phyloP scores from a whole-genome alignment of 768 basidiomycete genomes.

The Jaapia argillacea region DNA sequence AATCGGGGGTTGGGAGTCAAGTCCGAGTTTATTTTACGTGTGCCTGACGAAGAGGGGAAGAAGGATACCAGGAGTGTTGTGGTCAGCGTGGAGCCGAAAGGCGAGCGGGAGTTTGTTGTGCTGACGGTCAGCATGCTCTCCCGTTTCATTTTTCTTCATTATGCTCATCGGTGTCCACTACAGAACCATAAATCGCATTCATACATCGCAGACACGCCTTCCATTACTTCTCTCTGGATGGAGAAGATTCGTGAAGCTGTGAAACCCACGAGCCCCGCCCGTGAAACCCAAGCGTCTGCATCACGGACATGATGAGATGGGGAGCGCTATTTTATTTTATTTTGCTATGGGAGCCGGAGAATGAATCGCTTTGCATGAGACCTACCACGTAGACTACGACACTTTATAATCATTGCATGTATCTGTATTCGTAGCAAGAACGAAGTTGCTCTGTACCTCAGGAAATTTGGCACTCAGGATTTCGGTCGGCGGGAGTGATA shows the following conservation, averaged over 20 bases:
- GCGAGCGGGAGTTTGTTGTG: constrained; percentile 50
- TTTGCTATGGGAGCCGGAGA: no score
- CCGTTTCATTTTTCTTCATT: not conserved
- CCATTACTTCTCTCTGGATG: constrained; percentile 20
- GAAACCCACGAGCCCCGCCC: constrained; percentile 1
- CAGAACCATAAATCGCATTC: constrained; percentile 35
- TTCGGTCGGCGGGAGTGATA: not conserved
- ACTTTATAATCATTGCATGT: no score
- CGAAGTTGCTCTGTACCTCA: not conserved
- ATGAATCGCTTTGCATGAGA: no score
- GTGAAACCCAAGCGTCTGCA: no score
- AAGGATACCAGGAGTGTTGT: constrained; percentile 37
- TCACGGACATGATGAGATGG: no score
- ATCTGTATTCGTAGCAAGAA: no score
- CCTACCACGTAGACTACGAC: no score
- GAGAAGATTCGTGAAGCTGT: constrained; percentile 21
- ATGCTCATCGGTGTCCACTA: constrained; percentile 1
- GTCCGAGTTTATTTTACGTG: constrained; percentile 29
- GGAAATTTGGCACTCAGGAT: not conserved
- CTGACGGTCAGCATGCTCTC: constrained; percentile 38
- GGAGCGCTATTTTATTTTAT: no score
- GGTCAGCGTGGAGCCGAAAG: constrained; percentile 37
- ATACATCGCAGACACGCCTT: constrained; percentile 15
- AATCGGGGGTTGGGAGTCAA: constrained; percentile 34
- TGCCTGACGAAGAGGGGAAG: constrained; percentile 28